Evolutionary conservation across 208 protist species (phyloP), one percentile per base, ranked within the genome.

Genomic region (Porcisia deanei): DNA sequence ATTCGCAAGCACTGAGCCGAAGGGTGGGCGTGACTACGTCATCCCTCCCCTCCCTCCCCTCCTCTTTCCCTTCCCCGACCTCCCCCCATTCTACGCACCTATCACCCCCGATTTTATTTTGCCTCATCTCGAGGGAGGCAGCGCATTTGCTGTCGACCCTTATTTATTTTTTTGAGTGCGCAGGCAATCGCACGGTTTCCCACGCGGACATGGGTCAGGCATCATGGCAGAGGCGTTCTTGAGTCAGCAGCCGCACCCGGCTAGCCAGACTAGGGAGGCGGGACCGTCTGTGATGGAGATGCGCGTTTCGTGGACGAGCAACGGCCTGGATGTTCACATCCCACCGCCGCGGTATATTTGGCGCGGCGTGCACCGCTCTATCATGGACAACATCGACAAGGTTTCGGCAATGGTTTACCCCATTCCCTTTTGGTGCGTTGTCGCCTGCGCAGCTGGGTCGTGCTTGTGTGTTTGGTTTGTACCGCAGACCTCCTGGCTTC

Each of bases 271-370:
- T 25, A 64, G 79, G 34, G 85, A 88, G 64, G 76, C 88, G 12
- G 86, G 90, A 3, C 81, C 90, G 75, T 81, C 90, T n/a, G 57
- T 71, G 22, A 77, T 75, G 41, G 71, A 83, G 69, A 83, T 90
- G 69, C 81, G 72, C 34, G 65, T 91, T 9, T 85, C 77, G 52
- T 79, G 91, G 63, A 87, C 71, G 20, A 47, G 69, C 55, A 81
- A 72, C 55, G 92, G 92, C 52, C 52, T 93, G 30, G 92, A 93
- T 61, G 57, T 96, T 37, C 90, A 94, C 83, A 77, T 96, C 59
- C 92, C 92, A 12, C 90, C 90, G 34, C 71, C 82, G 18, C 81
- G 83, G 58, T 91, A 89, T 71, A 65, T 94, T 54, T 79, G 81
- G 73, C 81, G 85, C 9, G 83, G 83, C 12, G 52, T 83, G 54